phyloP scores from a whole-genome alignment of 2,329 filamentous ascomycete species.

The Cryphonectria carpinicola region DNA sequence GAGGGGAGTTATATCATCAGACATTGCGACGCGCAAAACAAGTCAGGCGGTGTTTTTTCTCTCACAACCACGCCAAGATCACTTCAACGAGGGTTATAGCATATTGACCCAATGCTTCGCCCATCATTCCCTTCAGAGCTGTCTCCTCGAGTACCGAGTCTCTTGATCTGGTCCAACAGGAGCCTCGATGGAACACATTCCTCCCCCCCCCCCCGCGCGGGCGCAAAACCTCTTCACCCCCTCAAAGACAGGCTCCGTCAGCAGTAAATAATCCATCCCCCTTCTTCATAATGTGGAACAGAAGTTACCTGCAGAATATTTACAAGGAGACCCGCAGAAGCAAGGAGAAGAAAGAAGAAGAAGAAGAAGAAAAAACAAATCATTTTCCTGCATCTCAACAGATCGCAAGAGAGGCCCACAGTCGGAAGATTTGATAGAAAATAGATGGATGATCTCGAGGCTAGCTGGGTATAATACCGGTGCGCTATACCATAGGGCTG shows the following conservation, averaged over 20 bases:
- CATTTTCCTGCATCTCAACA: not conserved
- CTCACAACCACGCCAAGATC: not conserved
- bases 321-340: no score
- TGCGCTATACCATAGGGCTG: conserved; percentile 18
- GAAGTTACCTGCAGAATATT: not conserved
- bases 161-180: not conserved
- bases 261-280: no score
- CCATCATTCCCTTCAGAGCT: not conserved
- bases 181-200: not conserved
- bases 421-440: not conserved
- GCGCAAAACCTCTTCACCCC: no score
- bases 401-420: not conserved
- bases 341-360: not conserved
- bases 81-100: not conserved
- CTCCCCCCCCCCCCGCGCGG: no score
- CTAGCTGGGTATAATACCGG: conserved; percentile 3
- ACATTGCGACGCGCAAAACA: not conserved
- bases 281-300: not conserved
- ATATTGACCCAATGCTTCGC: not conserved
- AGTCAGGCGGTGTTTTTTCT: not conserved
- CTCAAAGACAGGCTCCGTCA: no score
- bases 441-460: not conserved
- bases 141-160: not conserved
- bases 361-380: not conserved
- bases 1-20: no score